Conservation (phyloP, 805 yeast genomes). For the Candida golubevii region DNA sequence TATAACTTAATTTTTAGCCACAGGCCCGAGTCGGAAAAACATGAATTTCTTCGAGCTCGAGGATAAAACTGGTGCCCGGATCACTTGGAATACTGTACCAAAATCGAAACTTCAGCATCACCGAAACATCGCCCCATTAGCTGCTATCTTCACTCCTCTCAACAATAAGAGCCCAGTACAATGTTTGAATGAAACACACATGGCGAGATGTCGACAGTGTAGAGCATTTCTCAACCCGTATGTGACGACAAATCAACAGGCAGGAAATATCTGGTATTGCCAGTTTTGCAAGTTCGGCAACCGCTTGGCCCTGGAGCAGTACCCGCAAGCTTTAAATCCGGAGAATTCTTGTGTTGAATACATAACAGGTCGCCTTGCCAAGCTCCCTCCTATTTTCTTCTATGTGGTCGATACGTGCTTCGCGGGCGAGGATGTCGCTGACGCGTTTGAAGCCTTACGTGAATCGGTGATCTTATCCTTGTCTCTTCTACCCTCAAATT, state of each 20-base stretch:
- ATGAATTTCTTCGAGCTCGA: conserved; percentile 55
- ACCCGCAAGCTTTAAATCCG: conserved; percentile 25
- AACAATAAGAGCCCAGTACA: conserved; percentile 39
- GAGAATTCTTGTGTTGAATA: conserved; percentile 49
- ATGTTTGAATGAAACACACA: conserved; percentile 36
- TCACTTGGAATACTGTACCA: conserved; percentile 68
- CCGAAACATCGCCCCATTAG: conserved; percentile 51
- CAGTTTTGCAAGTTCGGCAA: conserved; percentile 52
- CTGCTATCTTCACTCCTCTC: conserved; percentile 57
- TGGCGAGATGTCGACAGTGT: conserved; percentile 50
- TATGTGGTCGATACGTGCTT: conserved; percentile 57
- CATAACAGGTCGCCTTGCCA: conserved; percentile 33
- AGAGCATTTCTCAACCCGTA: conserved; percentile 52
- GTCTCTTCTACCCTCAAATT: conserved; percentile 48
- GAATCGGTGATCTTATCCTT: conserved; percentile 45
- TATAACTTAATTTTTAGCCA: too few species aligned
- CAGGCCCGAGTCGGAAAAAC: neutral
- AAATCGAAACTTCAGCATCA: conserved; percentile 49
- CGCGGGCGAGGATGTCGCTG: conserved; percentile 46
- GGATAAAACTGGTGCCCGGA: conserved; percentile 69
- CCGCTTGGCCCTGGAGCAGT: conserved; percentile 28
- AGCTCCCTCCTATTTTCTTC: conserved; percentile 45
- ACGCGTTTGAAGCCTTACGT: conserved; percentile 40
- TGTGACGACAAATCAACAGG: conserved; percentile 28
- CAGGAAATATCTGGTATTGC: conserved; percentile 46